These are phyloP conservation scores for Colletotrichum tamarilloi DNA, from an alignment of 2,329 filamentous ascomycete species.

Conservation along the genomic window DNA sequence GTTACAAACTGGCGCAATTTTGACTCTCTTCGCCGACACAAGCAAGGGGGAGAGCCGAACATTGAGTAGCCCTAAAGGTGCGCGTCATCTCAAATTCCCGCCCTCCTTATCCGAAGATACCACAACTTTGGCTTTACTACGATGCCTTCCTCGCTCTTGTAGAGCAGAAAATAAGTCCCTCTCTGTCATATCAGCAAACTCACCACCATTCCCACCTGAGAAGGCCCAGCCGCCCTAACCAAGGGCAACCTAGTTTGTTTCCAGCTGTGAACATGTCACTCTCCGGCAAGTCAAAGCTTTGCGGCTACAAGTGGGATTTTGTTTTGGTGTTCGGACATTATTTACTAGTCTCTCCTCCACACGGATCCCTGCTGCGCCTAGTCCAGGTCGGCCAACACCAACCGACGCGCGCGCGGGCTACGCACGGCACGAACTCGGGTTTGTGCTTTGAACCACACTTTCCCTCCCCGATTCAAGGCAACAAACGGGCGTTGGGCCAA, in stretches of 20 bases:
- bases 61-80: background rate
- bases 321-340: conserved; percentile 5
- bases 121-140: background rate
- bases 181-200: background rate
- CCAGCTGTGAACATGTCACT: background rate
- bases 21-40: background rate
- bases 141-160: background rate
- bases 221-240: background rate
- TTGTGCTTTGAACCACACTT: conserved; percentile 7
- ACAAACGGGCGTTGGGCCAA: background rate
- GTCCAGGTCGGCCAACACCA: background rate
- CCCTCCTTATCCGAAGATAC: conserved; percentile 3
- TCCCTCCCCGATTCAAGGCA: conserved; percentile 3
- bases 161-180: background rate
- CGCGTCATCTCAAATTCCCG: conserved; percentile 21
- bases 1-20: background rate
- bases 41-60: background rate
- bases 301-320: background rate
- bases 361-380: conserved; percentile 16
- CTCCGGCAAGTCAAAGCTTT: background rate
- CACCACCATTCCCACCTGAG: background rate
- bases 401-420: conserved; percentile 8
- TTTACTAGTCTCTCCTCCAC: background rate
- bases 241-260: conserved; percentile 1
- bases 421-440: conserved; percentile 16